Percentiles rank a stretch among this genome's conserved stretches.
Conservation (phyloP, 768 basidiomycete species). For the Holtermannia corniformis region DNA sequence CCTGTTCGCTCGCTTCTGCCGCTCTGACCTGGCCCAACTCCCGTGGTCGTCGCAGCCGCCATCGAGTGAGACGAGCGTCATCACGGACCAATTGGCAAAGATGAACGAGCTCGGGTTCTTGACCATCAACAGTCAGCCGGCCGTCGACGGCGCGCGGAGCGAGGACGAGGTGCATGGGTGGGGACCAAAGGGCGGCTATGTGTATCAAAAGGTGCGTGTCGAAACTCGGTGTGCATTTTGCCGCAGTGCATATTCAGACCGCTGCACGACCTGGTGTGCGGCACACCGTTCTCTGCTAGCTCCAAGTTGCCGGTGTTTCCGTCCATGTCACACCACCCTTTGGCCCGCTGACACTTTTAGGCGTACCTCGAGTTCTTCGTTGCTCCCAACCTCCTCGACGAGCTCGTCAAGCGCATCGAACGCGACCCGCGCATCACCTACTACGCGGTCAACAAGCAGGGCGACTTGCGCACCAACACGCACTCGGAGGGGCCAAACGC, state of each 20-base stretch:
- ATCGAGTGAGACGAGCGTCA: conserved; percentile 42
- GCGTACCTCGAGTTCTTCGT: conserved; percentile 97
- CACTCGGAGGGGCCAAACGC: conserved; percentile 93
- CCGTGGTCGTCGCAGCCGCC: conserved; percentile 42
- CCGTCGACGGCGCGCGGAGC: conserved; percentile 78
- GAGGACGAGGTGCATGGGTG: conserved; percentile 81
- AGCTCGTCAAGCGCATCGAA: conserved; percentile 71
- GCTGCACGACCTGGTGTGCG: no score
- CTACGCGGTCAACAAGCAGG: conserved; percentile 92
- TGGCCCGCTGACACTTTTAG: conserved; percentile 44
- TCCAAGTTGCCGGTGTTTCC: conserved; percentile 2
- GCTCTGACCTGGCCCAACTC: conserved; percentile 34
- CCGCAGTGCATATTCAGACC: no score
- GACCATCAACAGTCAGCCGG: conserved; percentile 95
- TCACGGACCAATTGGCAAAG: conserved; percentile 43
- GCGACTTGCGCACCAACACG: conserved; percentile 88
- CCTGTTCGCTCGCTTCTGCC: conserved; percentile 41
- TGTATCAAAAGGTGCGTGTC: conserved; percentile 76
- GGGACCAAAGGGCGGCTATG: conserved; percentile 87
- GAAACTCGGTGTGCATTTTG: no score
- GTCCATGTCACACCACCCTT: no score
- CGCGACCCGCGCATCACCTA: conserved; percentile 83
- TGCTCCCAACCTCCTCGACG: conserved; percentile 57
- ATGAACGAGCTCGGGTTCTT: conserved; percentile 89
- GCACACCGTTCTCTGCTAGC: conserved; percentile 1